Evolutionary conservation across 2,329 filamentous ascomycete genomes (phyloP), one percentile per base, ranked within the genome.

Genomic region (Pestalotiopsis sp.): DNA sequence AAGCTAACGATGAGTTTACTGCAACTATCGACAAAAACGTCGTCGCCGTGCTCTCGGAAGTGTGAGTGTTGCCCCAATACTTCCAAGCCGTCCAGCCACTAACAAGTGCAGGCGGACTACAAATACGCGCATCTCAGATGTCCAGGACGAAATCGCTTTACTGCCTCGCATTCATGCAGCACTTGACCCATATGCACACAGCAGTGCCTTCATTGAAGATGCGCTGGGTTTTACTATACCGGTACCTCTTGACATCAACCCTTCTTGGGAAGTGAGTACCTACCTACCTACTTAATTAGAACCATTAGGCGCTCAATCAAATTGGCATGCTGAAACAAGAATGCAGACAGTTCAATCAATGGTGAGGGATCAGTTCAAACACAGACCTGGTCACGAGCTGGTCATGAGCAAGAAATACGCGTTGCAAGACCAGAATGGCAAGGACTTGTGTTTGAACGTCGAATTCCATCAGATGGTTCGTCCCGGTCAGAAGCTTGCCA

Each of bases 231-330:
- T 17, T 17, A 59, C 11, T 17, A 41, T 66, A 17, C 65, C 65
- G 14, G 52, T 66, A 3, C 55, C 52, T 20, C 20, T 66, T 4
- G 38, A n/a, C 11, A 66, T 60, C 12, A 52, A 52, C 25, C 65
- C 65, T 1, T 66, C 65, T 12, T 66, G 65, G 65, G 36, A 59
- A 13, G 65, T 66, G 23, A 11, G 65, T n/a, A n/a, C 25, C 25
- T 25, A 25, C 25, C 25, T 25, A 25, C 25, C 25, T 25, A 25
- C 25, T 25, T 25, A 3, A 25, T 25, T 36, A 12, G 14, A 25
- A 31, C 14, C 17, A n/a, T 31, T 17, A 11, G 14, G 12, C 57
- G 2, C 7, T 3, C 6, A 60, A 60, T 13, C 5, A 60, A 14
- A 41, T 41, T 17, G 39, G 3, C 3, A 14, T 31, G 3, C 3